Evolutionary conservation across 768 basidiomycete genomes (phyloP).

Genomic region (Boletus tomentosulus): DNA sequence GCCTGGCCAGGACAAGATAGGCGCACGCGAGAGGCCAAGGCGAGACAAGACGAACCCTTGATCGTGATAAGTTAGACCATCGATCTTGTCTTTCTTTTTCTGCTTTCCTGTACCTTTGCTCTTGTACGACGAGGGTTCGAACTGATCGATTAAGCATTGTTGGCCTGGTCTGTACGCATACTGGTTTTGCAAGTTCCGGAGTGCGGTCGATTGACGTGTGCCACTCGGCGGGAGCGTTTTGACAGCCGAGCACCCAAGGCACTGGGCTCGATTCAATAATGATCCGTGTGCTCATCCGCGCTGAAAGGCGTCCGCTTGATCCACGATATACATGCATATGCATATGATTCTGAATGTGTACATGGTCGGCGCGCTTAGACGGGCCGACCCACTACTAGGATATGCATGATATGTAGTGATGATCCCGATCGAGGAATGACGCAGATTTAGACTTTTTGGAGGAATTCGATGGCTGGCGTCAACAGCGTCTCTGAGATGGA

Average conservation of each 20-base stretch:
- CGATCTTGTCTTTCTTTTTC: not conserved
- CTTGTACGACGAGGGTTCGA: not conserved
- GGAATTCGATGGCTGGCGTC: not conserved
- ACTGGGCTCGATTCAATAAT: not conserved
- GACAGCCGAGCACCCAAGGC: not conserved
- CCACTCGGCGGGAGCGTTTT: not conserved
- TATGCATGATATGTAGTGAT: not conserved
- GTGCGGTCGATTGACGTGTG: not conserved
- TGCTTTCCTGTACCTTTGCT: not conserved
- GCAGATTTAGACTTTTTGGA: not conserved
- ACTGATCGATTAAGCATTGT: no score
- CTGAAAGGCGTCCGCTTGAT: not conserved
- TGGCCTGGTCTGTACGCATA: not conserved
- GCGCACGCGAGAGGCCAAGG: not conserved
- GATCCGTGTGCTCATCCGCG: not conserved
- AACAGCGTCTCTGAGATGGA: not conserved
- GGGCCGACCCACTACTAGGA: not conserved
- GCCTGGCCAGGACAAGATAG: not conserved
- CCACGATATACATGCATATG: not conserved
- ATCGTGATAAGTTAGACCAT: not conserved
- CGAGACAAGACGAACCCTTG: not conserved
- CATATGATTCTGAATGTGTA: not conserved
- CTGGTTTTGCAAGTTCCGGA: not conserved
- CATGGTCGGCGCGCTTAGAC: not conserved
- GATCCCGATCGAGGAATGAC: not conserved